Evolutionary conservation across 352 stramenopile species (phyloP).

Genomic region (Hyaloperonospora brassicae): DNA sequence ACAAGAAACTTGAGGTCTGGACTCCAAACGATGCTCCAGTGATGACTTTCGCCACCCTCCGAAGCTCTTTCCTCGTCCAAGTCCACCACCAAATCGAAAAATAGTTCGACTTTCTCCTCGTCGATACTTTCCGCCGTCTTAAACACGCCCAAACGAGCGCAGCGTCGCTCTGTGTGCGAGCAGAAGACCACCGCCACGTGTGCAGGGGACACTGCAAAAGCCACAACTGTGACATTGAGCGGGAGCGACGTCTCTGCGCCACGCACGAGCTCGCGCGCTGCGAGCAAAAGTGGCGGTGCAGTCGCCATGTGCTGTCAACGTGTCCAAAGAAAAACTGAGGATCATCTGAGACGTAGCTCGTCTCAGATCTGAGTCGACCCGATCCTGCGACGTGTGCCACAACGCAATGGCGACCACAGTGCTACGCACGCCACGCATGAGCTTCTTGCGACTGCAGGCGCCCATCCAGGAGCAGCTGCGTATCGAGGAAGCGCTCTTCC

Average conservation of each 20-base stretch:
- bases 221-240: constrained; percentile 4
- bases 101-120: neutral
- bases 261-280: constrained; percentile 26
- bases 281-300: constrained; percentile 32
- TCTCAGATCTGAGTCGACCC: constrained; percentile 5
- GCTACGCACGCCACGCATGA: constrained; percentile 42
- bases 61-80: neutral
- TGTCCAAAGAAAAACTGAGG: constrained; percentile 15
- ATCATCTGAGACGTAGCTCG: neutral
- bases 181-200: constrained; percentile 33
- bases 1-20: constrained; percentile 44
- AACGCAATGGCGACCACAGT: constrained; percentile 7
- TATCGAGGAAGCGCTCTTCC: constrained; percentile 91
- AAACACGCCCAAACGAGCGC: constrained; percentile 31
- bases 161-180: constrained; percentile 18
- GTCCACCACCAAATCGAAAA: constrained; percentile 21
- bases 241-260: constrained; percentile 6
- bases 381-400: constrained; percentile 1
- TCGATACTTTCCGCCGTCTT: constrained; percentile 6
- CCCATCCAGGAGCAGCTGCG: constrained; percentile 80
- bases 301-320: constrained; percentile 16
- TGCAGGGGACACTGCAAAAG: constrained; percentile 12
- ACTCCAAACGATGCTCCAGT: constrained; percentile 46
- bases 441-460: constrained; percentile 59
- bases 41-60: neutral